These are phyloP conservation scores for Citrus inodora DNA, from an alignment of 345 rosid genomes.

Conservation along the genomic window DNA sequence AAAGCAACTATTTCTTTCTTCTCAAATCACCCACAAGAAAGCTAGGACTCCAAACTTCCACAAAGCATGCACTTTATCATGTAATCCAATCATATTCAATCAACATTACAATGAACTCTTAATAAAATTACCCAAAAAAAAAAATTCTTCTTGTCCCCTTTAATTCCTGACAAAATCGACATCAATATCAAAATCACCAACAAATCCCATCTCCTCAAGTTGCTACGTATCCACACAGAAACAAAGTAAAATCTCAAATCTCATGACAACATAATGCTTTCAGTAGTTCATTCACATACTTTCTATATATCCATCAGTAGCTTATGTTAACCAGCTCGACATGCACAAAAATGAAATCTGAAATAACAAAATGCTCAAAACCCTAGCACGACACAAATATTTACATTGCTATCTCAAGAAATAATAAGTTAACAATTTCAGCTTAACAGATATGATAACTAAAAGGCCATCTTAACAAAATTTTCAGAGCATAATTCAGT, in stretches of 20 bases:
- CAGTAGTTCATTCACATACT: background rate
- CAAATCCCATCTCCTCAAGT: constrained; percentile 6
- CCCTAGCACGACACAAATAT: background rate
- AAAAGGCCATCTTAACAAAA: background rate
- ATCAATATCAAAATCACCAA: background rate
- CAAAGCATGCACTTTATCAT: background rate
- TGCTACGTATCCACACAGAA: background rate
- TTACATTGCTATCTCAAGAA: background rate
- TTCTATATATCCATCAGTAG: background rate
- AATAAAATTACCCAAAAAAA: background rate
- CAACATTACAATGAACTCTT: background rate
- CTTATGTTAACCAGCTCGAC: background rate
- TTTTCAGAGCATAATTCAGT: background rate
- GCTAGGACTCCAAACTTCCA: background rate
- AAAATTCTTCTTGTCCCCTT: background rate
- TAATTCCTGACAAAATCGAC: background rate
- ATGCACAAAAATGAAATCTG: constrained; percentile 5
- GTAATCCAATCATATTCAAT: background rate
- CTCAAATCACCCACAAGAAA: background rate
- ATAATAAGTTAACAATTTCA: background rate
- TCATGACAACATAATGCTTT: background rate
- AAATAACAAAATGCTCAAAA: constrained; percentile 4
- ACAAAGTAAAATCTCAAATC: background rate
- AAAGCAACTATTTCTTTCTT: background rate
- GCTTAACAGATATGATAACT: background rate